phyloP scores from a whole-genome alignment of 192 early-diverging fungal species.

The Umbelopsis sp. region DNA sequence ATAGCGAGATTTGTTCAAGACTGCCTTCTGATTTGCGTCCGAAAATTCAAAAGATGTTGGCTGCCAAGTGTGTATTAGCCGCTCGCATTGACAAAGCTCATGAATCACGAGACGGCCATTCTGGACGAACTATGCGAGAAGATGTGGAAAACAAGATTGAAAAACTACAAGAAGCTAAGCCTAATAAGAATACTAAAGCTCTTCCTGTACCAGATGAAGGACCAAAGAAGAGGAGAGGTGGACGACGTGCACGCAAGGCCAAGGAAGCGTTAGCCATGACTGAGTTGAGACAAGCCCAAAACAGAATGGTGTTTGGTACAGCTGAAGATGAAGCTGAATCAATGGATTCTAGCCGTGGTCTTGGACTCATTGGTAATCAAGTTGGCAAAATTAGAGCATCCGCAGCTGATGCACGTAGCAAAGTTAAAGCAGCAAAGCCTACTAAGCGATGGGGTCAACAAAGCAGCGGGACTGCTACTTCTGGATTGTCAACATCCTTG shows the following conservation, averaged over 20 bases:
- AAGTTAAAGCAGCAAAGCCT: conserved; percentile 62
- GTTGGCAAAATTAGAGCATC: conserved; percentile 79
- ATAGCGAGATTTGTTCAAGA: conserved; percentile 69
- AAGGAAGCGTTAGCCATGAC: conserved; percentile 85
- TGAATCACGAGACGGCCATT: conserved; percentile 66
- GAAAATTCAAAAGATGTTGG: conserved; percentile 79
- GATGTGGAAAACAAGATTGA: conserved; percentile 90
- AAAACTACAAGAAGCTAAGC: conserved; percentile 83
- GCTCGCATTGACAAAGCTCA: conserved; percentile 85
- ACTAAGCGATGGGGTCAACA: conserved; percentile 23
- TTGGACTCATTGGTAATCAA: conserved; percentile 83
- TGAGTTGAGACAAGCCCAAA: conserved; percentile 88
- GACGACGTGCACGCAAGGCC: conserved; percentile 78
- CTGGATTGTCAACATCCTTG: conserved; percentile 85
- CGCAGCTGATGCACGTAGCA: conserved; percentile 66
- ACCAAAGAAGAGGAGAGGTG: conserved; percentile 87
- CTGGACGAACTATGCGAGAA: conserved; percentile 68
- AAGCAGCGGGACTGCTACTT: conserved; percentile 52
- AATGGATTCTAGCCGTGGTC: conserved; percentile 83
- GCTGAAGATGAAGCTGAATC: conserved; percentile 88
- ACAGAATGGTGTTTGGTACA: conserved; percentile 90
- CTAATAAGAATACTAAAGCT: conserved; percentile 82
- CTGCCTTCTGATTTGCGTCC: conserved; percentile 75
- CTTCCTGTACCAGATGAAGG: conserved; percentile 92
- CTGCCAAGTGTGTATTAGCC: conserved; percentile 81